Base-by-base conservation (phyloP, 805 yeast species). In the Starmerella floricola region DNA sequence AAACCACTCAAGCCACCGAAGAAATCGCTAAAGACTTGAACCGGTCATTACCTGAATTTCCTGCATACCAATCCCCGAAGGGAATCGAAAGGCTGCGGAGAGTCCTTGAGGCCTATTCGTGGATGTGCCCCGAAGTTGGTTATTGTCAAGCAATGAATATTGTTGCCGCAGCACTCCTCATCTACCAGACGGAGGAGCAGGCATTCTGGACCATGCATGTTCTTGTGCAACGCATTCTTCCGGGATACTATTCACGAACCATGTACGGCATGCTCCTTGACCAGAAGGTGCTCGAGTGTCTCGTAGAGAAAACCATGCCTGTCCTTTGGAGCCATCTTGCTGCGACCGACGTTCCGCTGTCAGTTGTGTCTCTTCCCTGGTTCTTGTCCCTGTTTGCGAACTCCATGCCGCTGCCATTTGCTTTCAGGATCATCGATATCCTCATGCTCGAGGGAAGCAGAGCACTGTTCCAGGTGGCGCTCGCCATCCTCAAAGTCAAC, bases 101-200 rank as follows among this genome's bases (percentile, higher is more conserved):
- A 47, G 97, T 91, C 0, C 68, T 91, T 45, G 80, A 93, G 0
- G 95, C 95, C 0, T 91, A 87, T 56, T 83, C 95, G 0, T 91
- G 97, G 96, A 83, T 81, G 50, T 86, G 87, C 58, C 95, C 95
- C 0, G 95, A 88, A 32, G 84, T 91, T 20, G 99, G 99, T 0
- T 91, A 91, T 60, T 91, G 99, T 59, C 98, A 91, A 61, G 98
- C 97, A 1, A 91, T 93, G 98, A 91, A 91, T 58, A 91, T 91
- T 39, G 71, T 66, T 12, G 67, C 63, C 3, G 71, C 71, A 1
- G 68, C 69, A 1, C 71, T 76, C 55, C 76, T 66, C 23, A 66
- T 66, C 38, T 65, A 55, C 48, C 86, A 84, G 80, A 80, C 93
- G 8, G 99, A 91, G 60, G 98, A 88, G 51, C 97, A 91, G 61